A percentile compares a stretch with the other conserved stretches of the same genome.
Conservation (phyloP, 78 protist species). For the Pelomyxa schiedti region DNA sequence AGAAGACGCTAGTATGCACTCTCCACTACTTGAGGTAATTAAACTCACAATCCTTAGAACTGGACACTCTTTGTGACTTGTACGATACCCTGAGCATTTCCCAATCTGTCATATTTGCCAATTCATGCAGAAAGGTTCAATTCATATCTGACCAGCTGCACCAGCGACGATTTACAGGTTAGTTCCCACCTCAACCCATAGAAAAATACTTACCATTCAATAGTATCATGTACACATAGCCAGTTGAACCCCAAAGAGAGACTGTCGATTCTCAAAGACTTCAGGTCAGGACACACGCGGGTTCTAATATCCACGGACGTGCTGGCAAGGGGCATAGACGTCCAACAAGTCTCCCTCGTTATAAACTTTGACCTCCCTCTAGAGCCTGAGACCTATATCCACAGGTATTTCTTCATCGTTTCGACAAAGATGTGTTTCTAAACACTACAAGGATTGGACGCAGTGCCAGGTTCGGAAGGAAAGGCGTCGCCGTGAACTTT, state of each 20-base stretch:
- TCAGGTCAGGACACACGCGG: constrained; percentile 91
- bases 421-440: too few relatives aligned
- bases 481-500: constrained; percentile 98
- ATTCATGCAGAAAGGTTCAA: constrained; percentile 92
- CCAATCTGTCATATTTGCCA: constrained; percentile 94
- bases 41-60: constrained; percentile 73
- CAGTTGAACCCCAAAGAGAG: constrained; percentile 93
- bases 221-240: constrained; percentile 95
- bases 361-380: constrained; percentile 97
- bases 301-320: constrained; percentile 99
- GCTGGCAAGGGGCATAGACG: constrained; percentile 98
- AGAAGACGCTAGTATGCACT: too few relatives aligned
- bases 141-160: constrained; percentile 83
- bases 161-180: too few relatives aligned
- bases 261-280: constrained; percentile 86
- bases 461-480: constrained; percentile 95
- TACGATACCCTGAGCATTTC: constrained; percentile 93
- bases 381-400: constrained; percentile 96
- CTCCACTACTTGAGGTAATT: too few relatives aligned
- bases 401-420: constrained; percentile 58
- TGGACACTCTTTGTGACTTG: constrained; percentile 96
- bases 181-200: too few relatives aligned
- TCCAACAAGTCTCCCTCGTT: constrained; percentile 95
- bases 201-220: constrained; percentile 58
- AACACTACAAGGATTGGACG: constrained; percentile 99